Conservation (phyloP, 805 yeast species). For the Yamadazyma laniorum region DNA sequence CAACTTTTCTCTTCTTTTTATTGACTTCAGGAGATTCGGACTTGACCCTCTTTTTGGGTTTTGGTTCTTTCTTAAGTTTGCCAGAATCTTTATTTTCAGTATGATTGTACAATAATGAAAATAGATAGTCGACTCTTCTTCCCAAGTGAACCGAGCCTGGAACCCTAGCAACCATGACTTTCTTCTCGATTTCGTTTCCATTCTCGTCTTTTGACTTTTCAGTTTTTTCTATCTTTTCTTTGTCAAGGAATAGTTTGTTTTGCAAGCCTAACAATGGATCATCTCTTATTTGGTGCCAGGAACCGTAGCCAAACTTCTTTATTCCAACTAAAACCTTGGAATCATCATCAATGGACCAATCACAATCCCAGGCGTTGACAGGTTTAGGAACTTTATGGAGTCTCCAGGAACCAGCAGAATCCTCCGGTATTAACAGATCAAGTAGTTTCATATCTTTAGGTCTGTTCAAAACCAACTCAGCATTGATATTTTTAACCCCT, state of each 20-base stretch:
- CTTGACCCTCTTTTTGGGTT: conserved; percentile 12
- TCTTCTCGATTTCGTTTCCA: conserved; percentile 29
- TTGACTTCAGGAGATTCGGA: conserved; percentile 10
- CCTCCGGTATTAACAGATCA: conserved; percentile 49
- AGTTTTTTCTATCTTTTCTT: conserved; percentile 18
- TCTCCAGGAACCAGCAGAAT: conserved; percentile 58
- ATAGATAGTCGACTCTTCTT: conserved; percentile 85
- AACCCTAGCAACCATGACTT: conserved; percentile 35
- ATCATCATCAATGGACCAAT: conserved; percentile 83
- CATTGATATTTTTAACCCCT: conserved; percentile 86
- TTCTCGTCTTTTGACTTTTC: conserved; percentile 27
- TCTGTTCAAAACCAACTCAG: conserved; percentile 79
- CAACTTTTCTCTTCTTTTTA: conserved; percentile 6
- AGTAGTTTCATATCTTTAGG: conserved; percentile 80
- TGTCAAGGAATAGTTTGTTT: conserved; percentile 73
- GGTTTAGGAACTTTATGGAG: conserved; percentile 67
- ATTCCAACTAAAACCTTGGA: conserved; percentile 85
- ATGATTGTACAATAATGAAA: conserved; percentile 60
- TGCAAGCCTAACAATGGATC: conserved; percentile 88
- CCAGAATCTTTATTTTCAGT: conserved; percentile 22
- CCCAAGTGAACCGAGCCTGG: conserved; percentile 93
- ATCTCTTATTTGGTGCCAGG: conserved; percentile 92
- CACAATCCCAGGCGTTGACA: conserved; percentile 88
- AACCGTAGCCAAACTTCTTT: conserved; percentile 90
- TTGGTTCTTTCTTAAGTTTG: conserved; percentile 13